Base-by-base conservation (phyloP, 1,139 yeast genomes). In the Saccharomyces pastorianus region DNA sequence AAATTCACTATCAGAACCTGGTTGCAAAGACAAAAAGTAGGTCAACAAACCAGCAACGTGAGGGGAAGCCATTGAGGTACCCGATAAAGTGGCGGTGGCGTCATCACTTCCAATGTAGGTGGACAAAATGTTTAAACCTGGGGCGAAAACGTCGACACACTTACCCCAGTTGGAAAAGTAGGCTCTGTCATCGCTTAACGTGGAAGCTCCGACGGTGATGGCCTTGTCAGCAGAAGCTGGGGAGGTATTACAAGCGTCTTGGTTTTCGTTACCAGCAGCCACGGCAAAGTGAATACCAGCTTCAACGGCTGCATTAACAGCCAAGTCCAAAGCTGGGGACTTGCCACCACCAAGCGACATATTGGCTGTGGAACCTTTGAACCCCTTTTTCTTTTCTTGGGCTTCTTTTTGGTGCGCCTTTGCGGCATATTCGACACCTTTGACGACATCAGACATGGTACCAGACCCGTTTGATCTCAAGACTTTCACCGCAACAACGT, bases 41-140 rank as follows among this genome's bases (percentile, higher is more conserved):
- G 97, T 76, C 68, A 85, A 78, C 71, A 93, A 79, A 63, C 99
- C 99, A 59, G 90, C 86, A 70, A 93, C 86, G 71, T 93, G 98
- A 53, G 99, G 99, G 49, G 98, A 88, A 41, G 99, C 99, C 99
- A 93, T 93, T 25, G 99, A 93, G 23, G 99, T 93, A 75, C 99
- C 99, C 46, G 97, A 89, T 73, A 93, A 80, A 53, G 93, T 83
- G 58, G 96, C 96, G 61, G 96, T 85, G 50, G 95, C 90, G 56
- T 80, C 72, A 61, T 83, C 83, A 44, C 95, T 85, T 51, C 96
- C 95, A 71, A 88, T 90, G 76, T 90, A 93, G 53, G 95, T 86
- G 32, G 93, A 85, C 65, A 85, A 76, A 60, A 88, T 80, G 71
- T 86, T 84, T 71, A 85, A 79, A 68, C 95, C 95, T 31, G 95